A percentile compares a stretch with the other conserved stretches of the same genome.
Conservation (phyloP, 257 asterid species). For the Cynanchum wilfordii region DNA sequence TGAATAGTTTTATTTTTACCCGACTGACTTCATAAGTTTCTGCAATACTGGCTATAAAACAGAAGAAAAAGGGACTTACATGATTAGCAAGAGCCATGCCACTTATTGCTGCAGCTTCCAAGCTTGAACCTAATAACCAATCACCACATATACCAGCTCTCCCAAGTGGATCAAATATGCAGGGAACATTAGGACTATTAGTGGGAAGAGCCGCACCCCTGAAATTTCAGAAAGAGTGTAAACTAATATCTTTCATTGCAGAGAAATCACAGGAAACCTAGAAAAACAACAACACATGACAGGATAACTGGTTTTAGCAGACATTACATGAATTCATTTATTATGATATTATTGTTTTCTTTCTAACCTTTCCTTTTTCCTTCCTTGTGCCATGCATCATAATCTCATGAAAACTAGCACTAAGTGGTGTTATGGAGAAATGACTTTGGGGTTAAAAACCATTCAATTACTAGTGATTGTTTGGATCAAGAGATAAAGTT, state of each 20-base stretch:
- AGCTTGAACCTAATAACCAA: slow-evolving; percentile 88
- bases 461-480: neutral
- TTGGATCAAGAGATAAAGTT: neutral
- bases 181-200: slow-evolving; percentile 72
- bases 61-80: slow-evolving; percentile 34
- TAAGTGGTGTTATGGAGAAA: neutral
- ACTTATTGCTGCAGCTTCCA: slow-evolving; percentile 91
- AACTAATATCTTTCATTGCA: slow-evolving; percentile 12
- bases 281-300: neutral
- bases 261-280: slow-evolving; percentile 3
- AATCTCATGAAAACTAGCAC: neutral
- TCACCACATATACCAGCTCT: slow-evolving; percentile 98
- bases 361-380: neutral
- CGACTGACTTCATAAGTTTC: neutral
- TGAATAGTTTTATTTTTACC: neutral
- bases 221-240: slow-evolving; percentile 21
- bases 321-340: neutral
- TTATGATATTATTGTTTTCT: neutral
- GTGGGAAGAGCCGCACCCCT: slow-evolving; percentile 99
- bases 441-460: neutral
- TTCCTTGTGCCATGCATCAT: neutral
- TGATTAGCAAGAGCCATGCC: slow-evolving; percentile 96
- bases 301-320: neutral
- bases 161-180: slow-evolving; percentile 92
- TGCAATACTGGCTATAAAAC: neutral